Evolutionary conservation across 2,329 filamentous ascomycete genomes (phyloP), one percentile per base, ranked within the genome.

Genomic region (Rhynchosporium graminicola): DNA sequence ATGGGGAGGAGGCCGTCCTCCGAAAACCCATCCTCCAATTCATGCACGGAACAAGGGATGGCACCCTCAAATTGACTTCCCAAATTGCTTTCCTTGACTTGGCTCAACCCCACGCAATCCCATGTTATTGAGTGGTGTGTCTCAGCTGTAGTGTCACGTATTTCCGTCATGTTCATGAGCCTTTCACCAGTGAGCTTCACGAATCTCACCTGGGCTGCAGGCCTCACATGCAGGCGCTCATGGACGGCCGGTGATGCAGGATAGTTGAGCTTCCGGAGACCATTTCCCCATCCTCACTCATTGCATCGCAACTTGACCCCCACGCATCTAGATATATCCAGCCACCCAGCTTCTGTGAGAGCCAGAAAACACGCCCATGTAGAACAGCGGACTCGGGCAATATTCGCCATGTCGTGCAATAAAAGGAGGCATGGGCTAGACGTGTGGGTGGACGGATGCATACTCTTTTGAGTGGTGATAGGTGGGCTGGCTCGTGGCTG

Each of bases 161-260:
- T 64, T 64, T 59, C 66, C 61, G 67, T 67, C 67, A 69, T 62
- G 52, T 60, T 62, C 67, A 63, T 60, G 63, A 15, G 45, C 38
- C 38, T 26, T 33, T 54, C 38, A 46, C 61, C 57, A 63, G 60
- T 63, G n/a, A 61, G 33, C 29, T 40, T 58, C 54, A 43, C 57
- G 57, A 60, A 65, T 63, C 62, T 66, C 60, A 66, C 63, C 59
- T 55, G 63, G 61, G 62, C 60, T 64, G 57, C 62, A 66, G 59
- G 57, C 31, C 51, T 59, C 62, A 61, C 40, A 52, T 68, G 66
- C 66, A 68, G 43, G 52, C 47, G 46, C 61, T 64, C 59, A 63
- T 61, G 65, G 60, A 59, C 47, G 46, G 10, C n/a, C 45, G 36
- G 51, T 38, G 48, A 50, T 38, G 43, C 36, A 58, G 40, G 47